Base-by-base conservation (phyloP, 805 yeast genomes). In the Candida multigemmis region DNA sequence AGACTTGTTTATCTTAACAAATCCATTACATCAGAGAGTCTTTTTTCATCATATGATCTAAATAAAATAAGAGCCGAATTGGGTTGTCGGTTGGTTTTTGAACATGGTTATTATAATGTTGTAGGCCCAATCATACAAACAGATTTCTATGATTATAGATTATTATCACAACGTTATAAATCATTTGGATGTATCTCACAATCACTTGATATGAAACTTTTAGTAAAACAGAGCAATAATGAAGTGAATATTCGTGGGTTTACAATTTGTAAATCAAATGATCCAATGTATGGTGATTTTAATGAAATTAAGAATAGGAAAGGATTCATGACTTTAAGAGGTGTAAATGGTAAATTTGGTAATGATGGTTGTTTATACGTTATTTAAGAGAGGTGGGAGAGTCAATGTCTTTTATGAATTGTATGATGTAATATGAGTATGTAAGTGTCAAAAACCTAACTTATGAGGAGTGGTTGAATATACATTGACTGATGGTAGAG, bases 331-430 rank as follows among this genome's bases (percentile, higher is more conserved):
- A 50, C 56, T 7, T 33, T 59, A 13, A 56, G 68, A 3, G 68
- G 67, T 5, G 53, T 75, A 0, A 41, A 37, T 19, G 86, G 84
- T 0, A 57, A 60, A 19, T 77, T 77, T 65, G 87, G 85, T 9
- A 56, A 49, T 16, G 89, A 80, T 48, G 87, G 87, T 2, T 78
- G 87, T 43, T 63, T 80, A 32, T 80, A 79, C 44, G 63, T 60
- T n/a, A 27, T 37, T 36, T 34, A 30, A 16, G 10, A 22, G 11
- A 18, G 12, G n/a, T 14, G 6, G 6, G 16, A 7, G 6, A 9
- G 12, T 20, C 7, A 20, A 20, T 8, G 12, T 20, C 6, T n/a
- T 20, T 20, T 8, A 20, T 8, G 22, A 20, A 12, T 7, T 7
- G 10, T 7, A 17, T 7, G 19, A 7, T 17, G 19, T 17, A n/a